A percentile compares a stretch with the other conserved stretches of the same genome.
phyloP scores from a whole-genome alignment of 306 rosid genomes.

The Pyrus pyrifolia region DNA sequence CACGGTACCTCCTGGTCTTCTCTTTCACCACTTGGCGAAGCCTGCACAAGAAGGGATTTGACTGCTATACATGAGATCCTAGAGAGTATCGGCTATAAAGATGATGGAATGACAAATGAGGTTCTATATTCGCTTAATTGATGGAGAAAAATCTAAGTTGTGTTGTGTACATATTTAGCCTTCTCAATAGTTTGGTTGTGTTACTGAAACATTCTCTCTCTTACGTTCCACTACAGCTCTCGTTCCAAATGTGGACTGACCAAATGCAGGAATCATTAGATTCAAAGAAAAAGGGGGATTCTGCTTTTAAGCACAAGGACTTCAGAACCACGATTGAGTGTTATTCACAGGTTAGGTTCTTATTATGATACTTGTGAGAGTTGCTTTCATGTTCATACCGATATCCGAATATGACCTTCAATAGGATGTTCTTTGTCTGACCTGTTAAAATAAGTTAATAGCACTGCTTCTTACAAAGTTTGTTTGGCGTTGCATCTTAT shows the following conservation, averaged over 20 bases:
- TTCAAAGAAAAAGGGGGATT: conserved; percentile 74
- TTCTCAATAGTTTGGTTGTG: not conserved
- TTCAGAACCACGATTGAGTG: conserved; percentile 53
- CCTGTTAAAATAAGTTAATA: too few species aligned
- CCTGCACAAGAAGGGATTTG: conserved; percentile 75
- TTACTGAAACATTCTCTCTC: conserved; percentile 5
- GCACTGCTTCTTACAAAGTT: too few species aligned
- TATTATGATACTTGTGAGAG: not conserved
- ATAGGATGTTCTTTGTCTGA: too few species aligned
- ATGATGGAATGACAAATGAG: conserved; percentile 65
- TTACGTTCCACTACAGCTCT: conserved; percentile 43
- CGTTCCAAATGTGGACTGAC: conserved; percentile 83
- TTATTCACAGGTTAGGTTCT: conserved; percentile 57
- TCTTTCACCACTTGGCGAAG: conserved; percentile 70
- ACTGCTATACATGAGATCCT: conserved; percentile 76
- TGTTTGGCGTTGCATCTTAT: not conserved
- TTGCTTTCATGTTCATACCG: too few species aligned
- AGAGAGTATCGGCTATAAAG: conserved; percentile 55
- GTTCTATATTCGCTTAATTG: conserved; percentile 26
- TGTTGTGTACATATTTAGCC: not conserved
- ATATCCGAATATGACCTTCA: too few species aligned
- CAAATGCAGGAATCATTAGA: conserved; percentile 77
- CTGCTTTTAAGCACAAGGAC: conserved; percentile 57
- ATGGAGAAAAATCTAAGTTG: not conserved
- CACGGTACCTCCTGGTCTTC: conserved; percentile 43